Evolutionary conservation across 2,329 filamentous ascomycete species (phyloP), one percentile per base, ranked within the genome.

Genomic region (Zymoseptoria ardabiliae): DNA sequence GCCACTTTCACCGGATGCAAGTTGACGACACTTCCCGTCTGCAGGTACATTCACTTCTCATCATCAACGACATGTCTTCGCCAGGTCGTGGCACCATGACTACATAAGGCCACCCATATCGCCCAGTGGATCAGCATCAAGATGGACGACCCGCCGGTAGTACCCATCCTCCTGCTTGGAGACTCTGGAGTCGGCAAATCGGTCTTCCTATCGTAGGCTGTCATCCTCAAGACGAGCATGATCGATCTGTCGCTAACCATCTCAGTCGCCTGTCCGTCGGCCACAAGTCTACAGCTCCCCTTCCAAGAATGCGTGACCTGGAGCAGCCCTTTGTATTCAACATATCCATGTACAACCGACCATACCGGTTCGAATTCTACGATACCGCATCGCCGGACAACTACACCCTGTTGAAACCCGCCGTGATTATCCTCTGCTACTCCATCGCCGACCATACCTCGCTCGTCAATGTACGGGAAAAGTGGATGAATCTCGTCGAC

Each of bases 161-260:
- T 81, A 45, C 77, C 74, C 22, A 78, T 86, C 54, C 75, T 86
- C 6, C 73, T 86, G 17, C 74, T 86, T 2, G 84, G 84, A 56
- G 83, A 85, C 60, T 68, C 78, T 45, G 82, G 80, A 55, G 82
- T 84, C 52, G 84, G 84, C 59, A 86, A 86, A 72, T 83, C 83
- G 55, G 84, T 82, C 9, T 85, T 86, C 63, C 72, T 86, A 62
- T 82, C 83, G 81, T 85, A 75, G 71, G 82, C 79, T 56, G 52
- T 50, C 53, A 25, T 65, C 13, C 61, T 62, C 64, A 45, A 5
- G 35, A 21, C n/a, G 30, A 20, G 4, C 22, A 13, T 2, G 6
- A 13, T 66, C 55, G 10, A 28, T 21, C 9, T 63, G 35, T 62
- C 8, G 53, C 56, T 60, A 59, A 59, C 30, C 21, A 25, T 53